Evolutionary conservation across 768 basidiomycete genomes (phyloP), one percentile per base, ranked within the genome.

Genomic region (Calocybe gangraenosa): DNA sequence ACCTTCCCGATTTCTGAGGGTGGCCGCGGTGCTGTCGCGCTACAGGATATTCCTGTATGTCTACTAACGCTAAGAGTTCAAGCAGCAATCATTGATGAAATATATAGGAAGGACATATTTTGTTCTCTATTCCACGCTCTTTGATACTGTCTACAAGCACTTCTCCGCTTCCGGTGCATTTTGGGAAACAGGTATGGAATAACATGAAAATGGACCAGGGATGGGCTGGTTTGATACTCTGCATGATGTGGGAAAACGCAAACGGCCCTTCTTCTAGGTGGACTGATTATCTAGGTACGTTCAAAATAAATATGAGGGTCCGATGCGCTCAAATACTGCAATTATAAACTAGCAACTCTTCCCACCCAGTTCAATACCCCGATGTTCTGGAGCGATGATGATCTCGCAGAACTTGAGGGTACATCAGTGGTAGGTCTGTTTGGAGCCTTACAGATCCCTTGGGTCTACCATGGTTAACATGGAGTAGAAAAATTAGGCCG

Each of bases 201-300:
- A 63, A 61, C 18, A 62, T 69, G 45, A 64, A 67, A 15, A 62
- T 97, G 47, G 71, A 84, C 40, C 65, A 76, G 45, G 84, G 92
- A 7, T 99, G 96, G 96, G 70, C 76, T 1, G 86, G 87, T 2
- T 66, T 97, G 36, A 97, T 99, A 47, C 70, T 98, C 31, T 89
- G 84, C 51, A 86, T 99, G 82, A 91, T 98, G 87, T 96, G 90
- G 88, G 96, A 99, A 64, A 78, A 78, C 43, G 76, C 82, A 3
- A 74, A 74, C 51, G 81, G 82, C 0, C 46, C 66, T 2, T 57
- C 69, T 15, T 86, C 89, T 38, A 79, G 67, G 43, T 90, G 92
- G 92, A 57, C 61, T 4, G 70, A 70, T 8, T 95, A 94, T 65
- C 69, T 94, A 10, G 67, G 89, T 89, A 46, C 37, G 78, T 40